phyloP scores from a whole-genome alignment of 1,284 basidiomycete genomes.

The Porogramme epimiltina region DNA sequence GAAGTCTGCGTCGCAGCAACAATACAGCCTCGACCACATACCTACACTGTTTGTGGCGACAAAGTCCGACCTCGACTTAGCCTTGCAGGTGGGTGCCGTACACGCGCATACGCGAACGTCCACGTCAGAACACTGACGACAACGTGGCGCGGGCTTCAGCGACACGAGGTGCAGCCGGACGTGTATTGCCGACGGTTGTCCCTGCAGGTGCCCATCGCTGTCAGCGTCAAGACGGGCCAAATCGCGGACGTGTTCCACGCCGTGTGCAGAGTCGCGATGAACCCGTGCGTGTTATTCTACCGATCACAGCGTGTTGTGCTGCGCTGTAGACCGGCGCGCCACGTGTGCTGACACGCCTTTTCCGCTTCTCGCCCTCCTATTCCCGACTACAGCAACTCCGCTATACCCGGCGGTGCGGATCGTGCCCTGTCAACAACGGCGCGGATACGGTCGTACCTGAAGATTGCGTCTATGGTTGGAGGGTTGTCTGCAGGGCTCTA shows the following conservation, averaged over 20 bases:
- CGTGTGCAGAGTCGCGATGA: constrained; percentile 83
- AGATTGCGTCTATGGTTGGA: constrained; percentile 67
- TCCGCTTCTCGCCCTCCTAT: background rate
- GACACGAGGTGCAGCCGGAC: constrained; percentile 98
- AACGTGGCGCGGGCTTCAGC: constrained; percentile 43
- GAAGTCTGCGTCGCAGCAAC: constrained; percentile 64
- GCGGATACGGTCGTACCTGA: constrained; percentile 68
- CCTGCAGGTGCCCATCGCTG: constrained; percentile 87
- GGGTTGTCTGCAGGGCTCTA: constrained; percentile 70
- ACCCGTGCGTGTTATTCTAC: constrained; percentile 54
- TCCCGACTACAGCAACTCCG: constrained; percentile 46
- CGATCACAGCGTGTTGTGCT: constrained; percentile 19
- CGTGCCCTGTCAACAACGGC: constrained; percentile 69
- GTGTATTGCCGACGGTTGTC: constrained; percentile 89
- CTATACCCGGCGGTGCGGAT: constrained; percentile 79
- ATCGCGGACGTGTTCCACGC: constrained; percentile 89
- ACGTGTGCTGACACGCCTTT: constrained; percentile 8
- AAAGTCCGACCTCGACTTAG: constrained; percentile 96
- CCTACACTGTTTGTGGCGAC: constrained; percentile 98
- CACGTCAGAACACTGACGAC: constrained; percentile 2
- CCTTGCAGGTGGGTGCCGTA: constrained; percentile 71
- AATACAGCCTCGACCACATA: constrained; percentile 92
- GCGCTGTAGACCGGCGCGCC: constrained; percentile 4
- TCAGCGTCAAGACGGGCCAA: constrained; percentile 85
- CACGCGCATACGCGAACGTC: constrained; percentile 2